phyloP scores from a whole-genome alignment of 306 rosid genomes.

The Corylus heterophylla region DNA sequence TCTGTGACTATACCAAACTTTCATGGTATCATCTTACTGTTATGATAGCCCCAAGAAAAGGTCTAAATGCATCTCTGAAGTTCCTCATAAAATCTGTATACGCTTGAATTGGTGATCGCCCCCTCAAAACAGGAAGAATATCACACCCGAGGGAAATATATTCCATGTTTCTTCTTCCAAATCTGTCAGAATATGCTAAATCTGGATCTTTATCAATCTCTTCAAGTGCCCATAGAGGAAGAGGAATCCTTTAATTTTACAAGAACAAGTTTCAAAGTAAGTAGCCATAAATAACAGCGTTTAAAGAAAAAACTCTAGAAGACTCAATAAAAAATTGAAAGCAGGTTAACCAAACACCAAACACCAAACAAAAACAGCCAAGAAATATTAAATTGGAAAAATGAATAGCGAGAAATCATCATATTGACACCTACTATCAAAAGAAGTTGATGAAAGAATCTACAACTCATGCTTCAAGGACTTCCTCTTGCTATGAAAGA shows the following conservation, averaged over 20 bases:
- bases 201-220: slow-evolving; percentile 77
- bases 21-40: slow-evolving; percentile 56
- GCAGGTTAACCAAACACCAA: slow-evolving; percentile 26
- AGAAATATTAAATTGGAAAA: background rate
- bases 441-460: background rate
- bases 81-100: slow-evolving; percentile 86
- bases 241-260: slow-evolving; percentile 67
- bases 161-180: slow-evolving; percentile 74
- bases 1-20: slow-evolving; percentile 17
- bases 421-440: slow-evolving; percentile 1
- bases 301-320: slow-evolving; percentile 29
- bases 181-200: slow-evolving; percentile 71
- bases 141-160: slow-evolving; percentile 92
- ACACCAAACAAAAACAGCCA: slow-evolving; percentile 17
- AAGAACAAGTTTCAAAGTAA: slow-evolving; percentile 40
- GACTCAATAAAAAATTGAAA: slow-evolving; percentile 29
- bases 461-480: background rate
- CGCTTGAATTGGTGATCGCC: slow-evolving; percentile 85
- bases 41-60: slow-evolving; percentile 61
- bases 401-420: background rate
- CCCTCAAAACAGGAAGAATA: slow-evolving; percentile 72
- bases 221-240: slow-evolving; percentile 84
- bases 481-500: slow-evolving; percentile 6
- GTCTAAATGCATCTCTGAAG: slow-evolving; percentile 70
- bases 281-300: slow-evolving; percentile 11